Conservation (phyloP, 306 rosid species). For the Myrica gale region DNA sequence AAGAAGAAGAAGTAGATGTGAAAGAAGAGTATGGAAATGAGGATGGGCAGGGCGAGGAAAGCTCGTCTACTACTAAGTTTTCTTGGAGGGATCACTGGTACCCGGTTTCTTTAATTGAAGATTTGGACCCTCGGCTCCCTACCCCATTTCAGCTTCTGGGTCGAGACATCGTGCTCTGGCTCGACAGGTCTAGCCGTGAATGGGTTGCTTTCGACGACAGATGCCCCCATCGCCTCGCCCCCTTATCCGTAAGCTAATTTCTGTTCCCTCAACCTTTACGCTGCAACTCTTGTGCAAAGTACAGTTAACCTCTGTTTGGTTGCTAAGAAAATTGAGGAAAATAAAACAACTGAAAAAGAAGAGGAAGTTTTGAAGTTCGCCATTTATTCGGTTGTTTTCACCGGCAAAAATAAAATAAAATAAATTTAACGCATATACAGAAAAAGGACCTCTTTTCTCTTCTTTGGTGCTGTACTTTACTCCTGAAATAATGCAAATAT, state of each 20-base stretch:
- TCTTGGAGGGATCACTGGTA: constrained; percentile 99
- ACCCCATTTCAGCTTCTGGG: constrained; percentile 95
- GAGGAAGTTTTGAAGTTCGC: neutral
- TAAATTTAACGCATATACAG: neutral
- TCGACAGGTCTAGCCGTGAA: constrained; percentile 50
- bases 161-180: constrained; percentile 86
- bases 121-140: constrained; percentile 66
- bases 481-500: neutral
- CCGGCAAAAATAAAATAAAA: neutral
- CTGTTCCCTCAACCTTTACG: neutral
- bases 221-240: constrained; percentile 98
- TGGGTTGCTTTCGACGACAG: constrained; percentile 94
- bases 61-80: constrained; percentile 53
- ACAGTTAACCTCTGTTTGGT: constrained; percentile 8
- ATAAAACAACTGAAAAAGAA: neutral
- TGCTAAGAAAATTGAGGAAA: constrained; percentile 15
- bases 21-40: constrained; percentile 30
- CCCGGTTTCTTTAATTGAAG: constrained; percentile 89
- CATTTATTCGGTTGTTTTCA: neutral
- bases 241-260: constrained; percentile 66
- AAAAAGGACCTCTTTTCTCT: neutral
- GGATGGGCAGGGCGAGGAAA: constrained; percentile 46
- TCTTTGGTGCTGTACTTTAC: neutral
- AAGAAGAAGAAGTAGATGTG: constrained; percentile 25
- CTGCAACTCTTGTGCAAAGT: constrained; percentile 4